Evolutionary conservation across 768 basidiomycete species (phyloP).

Genomic region (Lactifluus echinatus): DNA sequence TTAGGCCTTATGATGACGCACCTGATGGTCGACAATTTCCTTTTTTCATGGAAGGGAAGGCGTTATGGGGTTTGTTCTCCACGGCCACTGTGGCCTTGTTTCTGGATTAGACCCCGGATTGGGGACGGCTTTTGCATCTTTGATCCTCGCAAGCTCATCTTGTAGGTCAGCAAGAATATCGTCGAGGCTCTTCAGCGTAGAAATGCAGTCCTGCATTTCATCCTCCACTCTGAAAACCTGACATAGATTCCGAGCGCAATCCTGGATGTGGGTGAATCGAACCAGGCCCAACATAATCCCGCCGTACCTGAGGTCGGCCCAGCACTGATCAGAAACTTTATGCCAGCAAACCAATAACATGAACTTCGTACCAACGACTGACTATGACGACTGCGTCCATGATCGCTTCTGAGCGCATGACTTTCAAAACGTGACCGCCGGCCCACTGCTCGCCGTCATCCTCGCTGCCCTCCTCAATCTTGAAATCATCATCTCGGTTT

Average conservation of each 20-base stretch:
- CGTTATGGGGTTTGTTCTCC: slow-evolving; percentile 39
- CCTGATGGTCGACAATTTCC: slow-evolving; percentile 30
- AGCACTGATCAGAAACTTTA: neutral
- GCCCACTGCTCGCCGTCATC: slow-evolving; percentile 79
- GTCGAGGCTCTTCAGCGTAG: slow-evolving; percentile 52
- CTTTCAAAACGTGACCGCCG: slow-evolving; percentile 50
- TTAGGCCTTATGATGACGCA: slow-evolving; percentile 38
- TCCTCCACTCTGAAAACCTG: slow-evolving; percentile 56
- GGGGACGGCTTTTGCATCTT: neutral
- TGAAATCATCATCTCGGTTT: slow-evolving; percentile 68
- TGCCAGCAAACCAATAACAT: neutral
- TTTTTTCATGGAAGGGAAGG: slow-evolving; percentile 22
- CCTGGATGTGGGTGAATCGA: slow-evolving; percentile 70
- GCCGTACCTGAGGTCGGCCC: slow-evolving; percentile 49
- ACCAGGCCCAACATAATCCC: slow-evolving; percentile 72
- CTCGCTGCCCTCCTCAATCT: slow-evolving; percentile 48
- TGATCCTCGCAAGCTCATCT: slow-evolving; percentile 32
- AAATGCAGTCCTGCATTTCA: slow-evolving; percentile 56
- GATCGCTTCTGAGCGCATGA: slow-evolving; percentile 60
- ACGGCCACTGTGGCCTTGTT: slow-evolving; percentile 43
- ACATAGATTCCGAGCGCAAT: slow-evolving; percentile 67
- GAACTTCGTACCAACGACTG: slow-evolving; percentile 55
- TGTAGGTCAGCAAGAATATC: slow-evolving; percentile 51
- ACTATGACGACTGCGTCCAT: slow-evolving; percentile 77
- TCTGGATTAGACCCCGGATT: neutral